Conservation (phyloP, 2,329 filamentous ascomycete species). For the Botrytis sinoallii region DNA sequence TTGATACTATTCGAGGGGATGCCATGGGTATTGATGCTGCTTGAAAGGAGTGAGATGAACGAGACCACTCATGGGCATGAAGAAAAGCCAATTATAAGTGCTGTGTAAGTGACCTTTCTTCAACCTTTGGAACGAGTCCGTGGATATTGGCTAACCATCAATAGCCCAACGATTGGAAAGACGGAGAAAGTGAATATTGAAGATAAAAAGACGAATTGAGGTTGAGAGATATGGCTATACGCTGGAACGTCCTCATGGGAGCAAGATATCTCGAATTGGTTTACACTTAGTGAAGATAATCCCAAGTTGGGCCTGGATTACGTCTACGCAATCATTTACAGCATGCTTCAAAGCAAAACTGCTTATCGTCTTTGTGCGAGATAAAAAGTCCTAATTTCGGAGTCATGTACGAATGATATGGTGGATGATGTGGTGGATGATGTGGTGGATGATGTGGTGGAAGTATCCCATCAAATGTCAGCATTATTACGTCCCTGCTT, state of each 20-base stretch:
- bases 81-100: slow-evolving; percentile 23
- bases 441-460: not conserved
- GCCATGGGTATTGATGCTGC: slow-evolving; percentile 32
- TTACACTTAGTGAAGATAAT: not conserved
- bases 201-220: not conserved
- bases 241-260: too few relatives aligned
- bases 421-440: not conserved
- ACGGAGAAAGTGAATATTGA: not conserved
- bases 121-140: not conserved
- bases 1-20: slow-evolving; percentile 30
- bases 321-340: not conserved
- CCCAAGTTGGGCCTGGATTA: not conserved
- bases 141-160: not conserved
- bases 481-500: not conserved
- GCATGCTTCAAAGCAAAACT: not conserved
- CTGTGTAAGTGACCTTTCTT: slow-evolving; percentile 25
- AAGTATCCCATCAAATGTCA: not conserved
- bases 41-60: slow-evolving; percentile 36
- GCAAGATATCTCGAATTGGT: not conserved
- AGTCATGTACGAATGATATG: not conserved
- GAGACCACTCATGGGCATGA: slow-evolving; percentile 33
- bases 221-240: not conserved
- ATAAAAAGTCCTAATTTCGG: not conserved
- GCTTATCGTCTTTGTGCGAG: not conserved
- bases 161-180: slow-evolving; percentile 1